Base-by-base conservation (phyloP, 495 filamentous ascomycete species). In the Jackrogersella multiformis region DNA sequence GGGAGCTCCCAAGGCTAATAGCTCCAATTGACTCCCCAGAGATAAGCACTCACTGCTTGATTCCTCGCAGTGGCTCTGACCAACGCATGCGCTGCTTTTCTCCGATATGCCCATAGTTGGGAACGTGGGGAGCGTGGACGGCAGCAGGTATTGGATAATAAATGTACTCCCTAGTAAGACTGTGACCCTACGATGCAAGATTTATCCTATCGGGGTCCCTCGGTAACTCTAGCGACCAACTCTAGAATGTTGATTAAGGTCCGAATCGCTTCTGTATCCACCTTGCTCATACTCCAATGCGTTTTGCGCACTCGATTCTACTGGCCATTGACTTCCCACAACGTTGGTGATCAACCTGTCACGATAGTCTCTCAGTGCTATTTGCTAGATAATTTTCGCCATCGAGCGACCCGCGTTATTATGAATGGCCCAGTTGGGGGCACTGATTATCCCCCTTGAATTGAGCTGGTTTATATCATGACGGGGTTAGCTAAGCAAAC, bases 81-180 rank as follows among this genome's bases (percentile, higher is more conserved):
- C 66, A 58, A 66, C 51, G 28, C 56, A 62, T 63, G 68, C 57
- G 44, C 30, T 66, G 57, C 45, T 62, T 70, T 70, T 70, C 68
- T 66, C 68, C 68, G 68, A 70, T 62, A 56, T 66, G 67, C 36
- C 45, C 56, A 65, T 53, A 53, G 16, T 52, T 58, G 39, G 48
- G 56, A 58, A 66, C 56, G 68, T 70, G 63, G 68, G 63, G 62
- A 69, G 54, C 56, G 42, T 21, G 61, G 21, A 30, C 20, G 51
- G 12, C 55, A 52, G 52, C 39, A 54, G 41, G 56, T 15, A 69
- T 69, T 69, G 66, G 66, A 34, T 48, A 28, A 58, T 53, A 44
- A 32, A 46, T 38, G 36, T 65, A 69, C 61, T 46, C 66, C 66
- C 38, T 69, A 61, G 61, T 65, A 69, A 69, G 61, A 69, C 61